These are phyloP conservation scores for Sporothrix inflata DNA, from an alignment of 2,329 filamentous ascomycete species.

Conservation along the genomic window DNA sequence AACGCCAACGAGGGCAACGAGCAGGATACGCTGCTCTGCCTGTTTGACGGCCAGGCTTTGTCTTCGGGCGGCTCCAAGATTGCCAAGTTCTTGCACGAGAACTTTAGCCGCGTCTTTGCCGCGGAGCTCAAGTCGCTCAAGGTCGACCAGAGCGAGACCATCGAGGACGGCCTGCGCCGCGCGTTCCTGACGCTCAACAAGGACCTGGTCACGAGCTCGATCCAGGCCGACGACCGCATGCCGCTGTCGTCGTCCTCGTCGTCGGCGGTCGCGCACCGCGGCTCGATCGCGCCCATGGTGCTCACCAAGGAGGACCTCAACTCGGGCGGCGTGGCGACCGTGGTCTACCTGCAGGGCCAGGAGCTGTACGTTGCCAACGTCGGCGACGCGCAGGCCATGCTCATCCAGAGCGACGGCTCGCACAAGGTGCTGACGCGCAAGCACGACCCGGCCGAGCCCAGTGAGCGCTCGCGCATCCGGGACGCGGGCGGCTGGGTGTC, in stretches of 20 bases:
- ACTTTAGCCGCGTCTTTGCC: conserved; percentile 84
- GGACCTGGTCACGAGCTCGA: conserved; percentile 83
- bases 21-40: conserved; percentile 85
- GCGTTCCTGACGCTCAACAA: conserved; percentile 92
- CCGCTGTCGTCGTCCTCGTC: conserved; percentile 20
- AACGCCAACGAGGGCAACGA: conserved; percentile 57
- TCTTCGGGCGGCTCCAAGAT: conserved; percentile 91
- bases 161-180: conserved; percentile 79
- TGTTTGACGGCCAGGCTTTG: conserved; percentile 93
- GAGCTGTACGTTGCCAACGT: conserved; percentile 95
- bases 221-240: conserved; percentile 61
- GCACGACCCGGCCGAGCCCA: conserved; percentile 87
- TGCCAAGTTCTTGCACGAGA: conserved; percentile 94
- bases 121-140: conserved; percentile 78
- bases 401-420: conserved; percentile 86
- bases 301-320: conserved; percentile 87
- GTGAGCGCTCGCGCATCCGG: conserved; percentile 84
- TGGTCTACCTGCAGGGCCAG: conserved; percentile 85
- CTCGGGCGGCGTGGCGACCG: conserved; percentile 88
- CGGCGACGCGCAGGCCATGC: conserved; percentile 91
- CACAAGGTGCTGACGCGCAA: conserved; percentile 84
- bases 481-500: conserved; percentile 96
- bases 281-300: conserved; percentile 68
- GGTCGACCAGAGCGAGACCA: conserved; percentile 68
- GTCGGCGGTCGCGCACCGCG: conserved; percentile 61